Evolutionary conservation across 257 asterid genomes (phyloP).

Genomic region (Fraxinus excelsior): DNA sequence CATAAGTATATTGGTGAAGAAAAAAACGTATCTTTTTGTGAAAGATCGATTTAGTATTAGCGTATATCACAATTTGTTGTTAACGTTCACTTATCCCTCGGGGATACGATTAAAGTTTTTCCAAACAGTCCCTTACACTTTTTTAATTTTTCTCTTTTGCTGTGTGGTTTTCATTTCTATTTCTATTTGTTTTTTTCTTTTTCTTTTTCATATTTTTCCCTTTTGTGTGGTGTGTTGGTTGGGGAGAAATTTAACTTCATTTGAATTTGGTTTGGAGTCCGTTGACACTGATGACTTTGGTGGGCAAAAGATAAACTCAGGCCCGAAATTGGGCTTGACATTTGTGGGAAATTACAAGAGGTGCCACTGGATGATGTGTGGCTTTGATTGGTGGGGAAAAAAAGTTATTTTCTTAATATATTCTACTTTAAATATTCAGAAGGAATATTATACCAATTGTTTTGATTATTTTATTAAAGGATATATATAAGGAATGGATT

Average conservation of each 20-base stretch:
- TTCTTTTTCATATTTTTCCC: not conserved
- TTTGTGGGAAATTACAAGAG: conserved; percentile 11
- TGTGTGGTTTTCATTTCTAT: too few species aligned
- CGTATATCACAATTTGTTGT: not conserved
- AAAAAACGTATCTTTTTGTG: too few species aligned
- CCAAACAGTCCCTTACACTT: too few species aligned
- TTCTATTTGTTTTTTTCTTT: not conserved
- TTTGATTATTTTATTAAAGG: not conserved
- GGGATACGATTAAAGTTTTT: too few species aligned
- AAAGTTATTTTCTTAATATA: not conserved
- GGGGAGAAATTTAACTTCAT: conserved; percentile 24
- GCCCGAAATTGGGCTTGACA: conserved; percentile 14
- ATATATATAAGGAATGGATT: not conserved
- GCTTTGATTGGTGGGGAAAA: conserved; percentile 31
- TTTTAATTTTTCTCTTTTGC: too few species aligned
- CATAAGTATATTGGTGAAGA: too few species aligned
- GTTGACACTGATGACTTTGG: conserved; percentile 16
- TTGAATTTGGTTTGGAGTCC: conserved; percentile 39
- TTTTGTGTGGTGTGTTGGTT: not conserved
- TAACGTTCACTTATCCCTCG: too few species aligned
- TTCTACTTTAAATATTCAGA: not conserved
- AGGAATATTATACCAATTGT: conserved; percentile 9
- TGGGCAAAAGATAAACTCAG: not conserved
- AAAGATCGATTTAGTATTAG: too few species aligned
- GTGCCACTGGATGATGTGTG: conserved; percentile 33